Evolutionary conservation across 306 rosid species (phyloP), one percentile per base, ranked within the genome.

Genomic region (Vigna angularis): DNA sequence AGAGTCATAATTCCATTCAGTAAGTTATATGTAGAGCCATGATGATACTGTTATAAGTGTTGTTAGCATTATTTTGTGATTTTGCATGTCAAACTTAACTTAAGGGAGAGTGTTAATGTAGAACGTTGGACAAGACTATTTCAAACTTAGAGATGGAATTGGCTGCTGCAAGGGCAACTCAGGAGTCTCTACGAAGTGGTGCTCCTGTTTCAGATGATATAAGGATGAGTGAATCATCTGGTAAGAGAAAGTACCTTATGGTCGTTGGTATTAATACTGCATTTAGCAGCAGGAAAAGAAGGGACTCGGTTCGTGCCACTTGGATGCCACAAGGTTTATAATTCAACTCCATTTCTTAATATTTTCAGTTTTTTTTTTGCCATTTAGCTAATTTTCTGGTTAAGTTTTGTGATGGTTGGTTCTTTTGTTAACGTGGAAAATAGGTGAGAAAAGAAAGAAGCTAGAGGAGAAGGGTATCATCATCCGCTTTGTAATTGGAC

Each of bases 381-480:
- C 24, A 16, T 38, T 24, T 38, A 24, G 68, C 14, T 57, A 6
- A 51, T 79, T 78, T 28, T 22, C 45, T 68, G 58, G 50, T 68
- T 81, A 52, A 47, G 30, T 26, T 56, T 73, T 77, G 70, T 85
- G 83, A 84, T 83, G 68, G 68, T 77, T 89, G 71, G 48, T 86
- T 80, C 76, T 82, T 75, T 18, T 75, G 76, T 74, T 74, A 75
- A 63, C 61, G 51, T 84, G 79, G 75, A 78, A 66, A 84, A 81
- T 48, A 95, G 98, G 98, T 50, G 98, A 95, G 59, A 91, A 90
- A 84, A 88, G 91, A 83, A 96, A 87, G 93, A 93, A 81, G 87
- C 89, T 93, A 47, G 99, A 95, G 88, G 99, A 96, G 87, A 93
- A 96, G 89, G 99, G 99, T 68, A 93, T 93, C 62, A 88, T 96